These are phyloP conservation scores for Cercospora sesami DNA, from an alignment of 2,329 filamentous ascomycete genomes.

Conservation along the genomic window DNA sequence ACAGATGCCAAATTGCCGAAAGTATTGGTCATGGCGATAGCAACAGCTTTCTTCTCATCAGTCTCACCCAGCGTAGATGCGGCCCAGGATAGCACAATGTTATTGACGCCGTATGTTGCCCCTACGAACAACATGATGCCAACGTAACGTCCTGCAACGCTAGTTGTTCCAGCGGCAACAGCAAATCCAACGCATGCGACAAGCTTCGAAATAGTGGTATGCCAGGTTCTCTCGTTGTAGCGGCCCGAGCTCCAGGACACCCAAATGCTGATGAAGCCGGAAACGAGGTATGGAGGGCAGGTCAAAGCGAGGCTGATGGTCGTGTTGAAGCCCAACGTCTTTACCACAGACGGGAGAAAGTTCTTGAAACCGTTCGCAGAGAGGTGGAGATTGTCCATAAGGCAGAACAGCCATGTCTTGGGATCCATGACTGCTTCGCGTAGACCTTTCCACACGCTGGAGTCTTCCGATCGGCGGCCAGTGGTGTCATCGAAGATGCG, in stretches of 20 bases:
- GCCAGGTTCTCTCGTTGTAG: neutral
- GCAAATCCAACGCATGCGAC: neutral
- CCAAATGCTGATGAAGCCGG: neutral
- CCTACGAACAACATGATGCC: neutral
- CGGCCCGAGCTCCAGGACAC: neutral
- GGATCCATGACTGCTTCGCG: conserved; percentile 12
- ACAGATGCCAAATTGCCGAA: conserved; percentile 38
- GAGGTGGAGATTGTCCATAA: neutral
- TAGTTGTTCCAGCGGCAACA: neutral
- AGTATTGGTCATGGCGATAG: conserved; percentile 39
- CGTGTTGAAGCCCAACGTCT: neutral
- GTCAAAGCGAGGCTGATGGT: neutral
- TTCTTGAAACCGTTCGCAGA: neutral
- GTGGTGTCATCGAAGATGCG: conserved; percentile 16
- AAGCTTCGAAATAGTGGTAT: neutral
- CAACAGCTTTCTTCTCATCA: conserved; percentile 48
- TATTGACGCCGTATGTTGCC: neutral
- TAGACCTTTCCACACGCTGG: conserved; percentile 17
- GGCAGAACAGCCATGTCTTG: conserved; percentile 18
- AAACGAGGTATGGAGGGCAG: neutral
- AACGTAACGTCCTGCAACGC: neutral
- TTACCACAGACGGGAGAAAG: neutral
- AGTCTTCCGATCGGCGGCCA: conserved; percentile 12
- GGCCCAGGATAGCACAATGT: conserved; percentile 37
- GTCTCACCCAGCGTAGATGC: conserved; percentile 46